Conservation (phyloP, 768 basidiomycete genomes). For the Lentinula boryana region DNA sequence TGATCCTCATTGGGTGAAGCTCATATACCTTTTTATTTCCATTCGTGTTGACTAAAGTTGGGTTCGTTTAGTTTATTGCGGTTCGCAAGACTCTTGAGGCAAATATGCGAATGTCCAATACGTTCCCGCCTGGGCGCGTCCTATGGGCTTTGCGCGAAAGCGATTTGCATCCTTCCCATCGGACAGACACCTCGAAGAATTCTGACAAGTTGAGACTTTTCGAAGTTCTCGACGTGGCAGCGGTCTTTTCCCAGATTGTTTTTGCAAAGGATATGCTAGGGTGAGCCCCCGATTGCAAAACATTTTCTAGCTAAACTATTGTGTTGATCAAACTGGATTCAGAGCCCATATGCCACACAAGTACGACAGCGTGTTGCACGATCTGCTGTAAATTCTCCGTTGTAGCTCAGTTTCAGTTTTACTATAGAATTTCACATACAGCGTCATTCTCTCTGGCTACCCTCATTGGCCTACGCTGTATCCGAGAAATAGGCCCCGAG, state of each 20-base stretch:
- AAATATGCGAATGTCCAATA: conserved; percentile 68
- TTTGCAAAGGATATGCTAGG: conserved; percentile 82
- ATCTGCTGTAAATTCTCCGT: conserved; percentile 40
- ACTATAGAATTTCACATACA: background rate
- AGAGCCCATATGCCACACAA: conserved; percentile 78
- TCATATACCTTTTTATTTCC: conserved; percentile 2
- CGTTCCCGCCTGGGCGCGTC: conserved; percentile 74
- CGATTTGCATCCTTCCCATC: conserved; percentile 59
- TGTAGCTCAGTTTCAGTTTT: background rate
- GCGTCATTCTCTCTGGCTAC: background rate
- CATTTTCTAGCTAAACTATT: background rate
- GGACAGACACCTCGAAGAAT: conserved; percentile 19
- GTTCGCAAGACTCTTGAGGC: conserved; percentile 81
- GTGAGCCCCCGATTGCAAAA: conserved; percentile 33
- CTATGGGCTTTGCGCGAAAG: conserved; percentile 75
- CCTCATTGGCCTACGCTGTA: background rate
- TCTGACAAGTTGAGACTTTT: conserved; percentile 64
- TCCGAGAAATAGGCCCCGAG: background rate
- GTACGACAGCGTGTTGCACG: conserved; percentile 71
- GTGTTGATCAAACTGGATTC: background rate
- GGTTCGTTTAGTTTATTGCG: conserved; percentile 55
- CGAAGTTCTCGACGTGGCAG: conserved; percentile 71
- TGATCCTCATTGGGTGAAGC: conserved; percentile 49
- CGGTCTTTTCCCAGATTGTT: conserved; percentile 74
- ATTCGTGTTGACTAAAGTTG: background rate